Percentiles rank a stretch among this genome's conserved stretches.
Evolutionary conservation across 768 basidiomycete species (phyloP).

Genomic region (Tricholoma hemisulphureum): DNA sequence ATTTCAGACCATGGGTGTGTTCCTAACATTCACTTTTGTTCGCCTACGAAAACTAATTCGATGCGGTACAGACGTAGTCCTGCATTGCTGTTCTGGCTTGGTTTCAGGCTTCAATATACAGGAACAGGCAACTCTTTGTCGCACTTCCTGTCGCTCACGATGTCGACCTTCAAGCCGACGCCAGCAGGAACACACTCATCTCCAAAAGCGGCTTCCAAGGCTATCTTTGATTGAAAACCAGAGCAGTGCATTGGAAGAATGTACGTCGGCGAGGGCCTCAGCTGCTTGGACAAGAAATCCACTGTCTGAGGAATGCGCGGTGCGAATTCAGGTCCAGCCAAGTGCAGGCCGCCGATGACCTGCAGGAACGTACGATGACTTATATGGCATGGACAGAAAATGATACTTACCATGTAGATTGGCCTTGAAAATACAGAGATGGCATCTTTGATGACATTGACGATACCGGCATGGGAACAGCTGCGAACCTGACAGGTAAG

Average conservation of each 20-base stretch:
- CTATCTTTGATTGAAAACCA: conserved; percentile 74
- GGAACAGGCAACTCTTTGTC: conserved; percentile 40
- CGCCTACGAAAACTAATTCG: neutral
- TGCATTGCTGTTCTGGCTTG: neutral
- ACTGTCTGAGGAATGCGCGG: conserved; percentile 69
- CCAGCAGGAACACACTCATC: conserved; percentile 78
- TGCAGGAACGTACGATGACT: conserved; percentile 22
- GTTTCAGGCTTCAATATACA: conserved; percentile 15
- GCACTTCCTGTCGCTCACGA: conserved; percentile 46
- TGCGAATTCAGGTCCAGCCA: conserved; percentile 67
- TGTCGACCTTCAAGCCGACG: conserved; percentile 62
- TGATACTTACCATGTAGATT: conserved; percentile 62
- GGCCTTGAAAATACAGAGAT: conserved; percentile 61
- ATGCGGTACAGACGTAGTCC: neutral
- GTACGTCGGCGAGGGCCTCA: conserved; percentile 65
- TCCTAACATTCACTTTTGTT: neutral
- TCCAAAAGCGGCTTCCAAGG: conserved; percentile 66
- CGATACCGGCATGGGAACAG: conserved; percentile 75
- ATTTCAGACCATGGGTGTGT: no score
- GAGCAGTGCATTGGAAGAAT: conserved; percentile 85
- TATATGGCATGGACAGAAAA: neutral
- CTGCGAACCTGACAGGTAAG: conserved; percentile 17
- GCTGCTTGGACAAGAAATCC: conserved; percentile 59
- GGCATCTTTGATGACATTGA: conserved; percentile 78
- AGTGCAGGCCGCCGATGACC: conserved; percentile 81